Evolutionary conservation across 805 yeast species (phyloP), one percentile per base, ranked within the genome.

Genomic region (Barnettozyma botsteinii): DNA sequence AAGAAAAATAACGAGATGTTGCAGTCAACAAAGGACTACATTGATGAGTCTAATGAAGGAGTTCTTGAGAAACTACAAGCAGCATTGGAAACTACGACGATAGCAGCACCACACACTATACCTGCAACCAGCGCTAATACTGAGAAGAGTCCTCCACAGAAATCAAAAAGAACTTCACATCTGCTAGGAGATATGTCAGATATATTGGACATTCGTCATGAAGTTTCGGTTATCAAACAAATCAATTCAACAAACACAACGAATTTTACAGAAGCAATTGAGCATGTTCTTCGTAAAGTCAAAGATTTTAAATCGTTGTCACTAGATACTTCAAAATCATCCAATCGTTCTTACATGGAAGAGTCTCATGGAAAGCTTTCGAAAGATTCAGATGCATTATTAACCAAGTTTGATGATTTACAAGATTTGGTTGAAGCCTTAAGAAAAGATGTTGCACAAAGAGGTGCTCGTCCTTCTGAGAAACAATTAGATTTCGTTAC

Each of bases 401-500:
- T 93, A 25, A 79, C 91, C 1, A 75, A 72, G 47, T 91, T 91
- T 5, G 98, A 93, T 58, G 96, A 87, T 49, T 65, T 93, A 15
- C 96, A 89, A 56, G 99, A 93, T 61, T 62, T 85, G 9, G 85
- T 93, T 57, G 99, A 93, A 55, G 85, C 85, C 0, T 65, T 91
- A 40, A 70, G 96, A 40, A 80, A 86, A 50, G 98, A 89, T 62
- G 96, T 93, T 12, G 95, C 96, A 0, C 82, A 80, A 45, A 73
- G 97, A 47, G 95, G 96, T 17, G 88, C 88, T 0, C 73, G 87
- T 27, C 88, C 95, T 13, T 65, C 87, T 0, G 77, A 72, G 38
- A 78, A 82, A 48, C 95, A 89, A 52, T 61, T 93, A 20, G 77
- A 72, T 17, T 64, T 70, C 17, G 82, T 91, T 2, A 55, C 70